Percentiles rank a stretch among this genome's conserved stretches.
Evolutionary conservation across 2,329 filamentous ascomycete species (phyloP).

Genomic region (Aspergillus pseudotamarii): DNA sequence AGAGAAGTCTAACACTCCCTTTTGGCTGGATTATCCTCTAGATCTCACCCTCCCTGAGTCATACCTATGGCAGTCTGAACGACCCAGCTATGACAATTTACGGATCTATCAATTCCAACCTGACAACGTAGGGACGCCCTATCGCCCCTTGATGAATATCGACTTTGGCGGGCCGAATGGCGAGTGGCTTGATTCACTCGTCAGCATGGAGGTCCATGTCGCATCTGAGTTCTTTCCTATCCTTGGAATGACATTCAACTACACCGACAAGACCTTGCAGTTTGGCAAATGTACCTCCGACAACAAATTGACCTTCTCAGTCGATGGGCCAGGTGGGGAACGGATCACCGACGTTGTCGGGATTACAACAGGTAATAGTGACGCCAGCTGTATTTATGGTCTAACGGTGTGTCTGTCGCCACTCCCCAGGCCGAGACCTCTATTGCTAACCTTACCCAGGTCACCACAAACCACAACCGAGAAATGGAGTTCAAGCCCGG

Average conservation of each 20-base stretch:
- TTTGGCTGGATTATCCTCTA: no score
- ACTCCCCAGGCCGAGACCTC: not conserved
- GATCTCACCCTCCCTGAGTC: not conserved
- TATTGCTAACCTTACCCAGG: not conserved
- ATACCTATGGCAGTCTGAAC: not conserved
- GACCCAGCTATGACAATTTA: not conserved
- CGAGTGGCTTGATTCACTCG: not conserved
- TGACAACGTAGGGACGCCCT: not conserved
- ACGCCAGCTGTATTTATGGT: not conserved
- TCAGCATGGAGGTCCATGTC: not conserved
- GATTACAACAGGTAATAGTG: not conserved
- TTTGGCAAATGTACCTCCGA: not conserved
- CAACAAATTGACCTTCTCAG: not conserved
- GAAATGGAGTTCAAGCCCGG: not conserved
- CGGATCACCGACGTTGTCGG: not conserved
- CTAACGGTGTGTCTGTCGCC: not conserved
- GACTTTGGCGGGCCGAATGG: not conserved
- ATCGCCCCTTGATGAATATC: not conserved
- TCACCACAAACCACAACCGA: not conserved
- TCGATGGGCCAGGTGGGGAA: not conserved
- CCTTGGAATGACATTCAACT: not conserved
- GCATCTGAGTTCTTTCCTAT: not conserved
- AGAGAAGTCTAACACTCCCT: not conserved
- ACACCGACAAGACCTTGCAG: not conserved
- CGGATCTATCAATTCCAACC: not conserved